phyloP scores from a whole-genome alignment of 768 basidiomycete species.

The Amanita inopinata region DNA sequence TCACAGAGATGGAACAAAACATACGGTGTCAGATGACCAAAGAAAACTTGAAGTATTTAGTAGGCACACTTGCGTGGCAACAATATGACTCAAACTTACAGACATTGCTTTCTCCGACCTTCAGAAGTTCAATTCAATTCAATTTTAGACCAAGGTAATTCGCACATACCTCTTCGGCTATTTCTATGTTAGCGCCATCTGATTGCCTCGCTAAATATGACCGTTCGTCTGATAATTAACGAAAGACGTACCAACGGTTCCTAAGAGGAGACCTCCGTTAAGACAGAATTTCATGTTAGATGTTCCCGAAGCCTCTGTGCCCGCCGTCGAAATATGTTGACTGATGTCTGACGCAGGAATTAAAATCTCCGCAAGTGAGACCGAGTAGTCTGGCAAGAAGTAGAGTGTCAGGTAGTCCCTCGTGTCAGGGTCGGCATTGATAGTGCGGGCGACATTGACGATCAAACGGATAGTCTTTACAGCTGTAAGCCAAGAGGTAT shows the following conservation, averaged over 20 bases:
- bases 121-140: neutral
- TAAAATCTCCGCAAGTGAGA: conserved; percentile 72
- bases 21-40: conserved; percentile 74
- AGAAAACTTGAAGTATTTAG: conserved; percentile 54
- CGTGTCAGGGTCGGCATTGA: conserved; percentile 82
- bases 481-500: neutral
- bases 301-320: conserved; percentile 81
- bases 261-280: conserved; percentile 82
- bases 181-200: conserved; percentile 96
- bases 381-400: conserved; percentile 96
- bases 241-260: conserved; percentile 53
- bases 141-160: neutral
- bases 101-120: conserved; percentile 82
- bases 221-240: neutral
- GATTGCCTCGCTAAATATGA: conserved; percentile 6
- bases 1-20: conserved; percentile 11
- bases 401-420: conserved; percentile 79
- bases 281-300: conserved; percentile 88
- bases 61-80: neutral
- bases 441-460: conserved; percentile 74
- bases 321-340: conserved; percentile 96
- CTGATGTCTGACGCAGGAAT: conserved; percentile 92
- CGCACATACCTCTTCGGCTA: conserved; percentile 65
- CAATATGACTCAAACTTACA: conserved; percentile 44
- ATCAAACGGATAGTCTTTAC: conserved; percentile 82